These are phyloP conservation scores for Phialophora verrucosa DNA, from an alignment of 2,329 filamentous ascomycete species.

Conservation along the genomic window DNA sequence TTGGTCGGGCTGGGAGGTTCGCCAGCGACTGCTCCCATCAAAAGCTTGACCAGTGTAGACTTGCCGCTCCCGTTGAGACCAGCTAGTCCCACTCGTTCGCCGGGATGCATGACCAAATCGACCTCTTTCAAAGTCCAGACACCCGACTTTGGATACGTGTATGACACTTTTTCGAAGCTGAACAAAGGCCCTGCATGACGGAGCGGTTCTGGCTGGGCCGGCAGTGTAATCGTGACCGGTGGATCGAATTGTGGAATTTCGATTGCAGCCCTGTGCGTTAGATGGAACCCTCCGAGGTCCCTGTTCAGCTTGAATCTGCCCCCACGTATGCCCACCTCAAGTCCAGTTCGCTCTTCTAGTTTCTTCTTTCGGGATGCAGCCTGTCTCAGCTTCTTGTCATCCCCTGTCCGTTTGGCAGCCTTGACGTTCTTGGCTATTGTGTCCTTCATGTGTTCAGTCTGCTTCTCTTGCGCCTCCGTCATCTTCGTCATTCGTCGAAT, in stretches of 20 bases:
- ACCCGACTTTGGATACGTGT: slow-evolving; percentile 61
- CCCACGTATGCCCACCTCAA: slow-evolving; percentile 74
- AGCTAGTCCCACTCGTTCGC: slow-evolving; percentile 75
- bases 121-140: slow-evolving; percentile 65
- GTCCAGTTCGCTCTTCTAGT: slow-evolving; percentile 78
- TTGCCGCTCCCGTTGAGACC: slow-evolving; percentile 84
- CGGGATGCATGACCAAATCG: slow-evolving; percentile 71
- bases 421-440: slow-evolving; percentile 76
- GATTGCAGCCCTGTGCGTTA: slow-evolving; percentile 67
- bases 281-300: slow-evolving; percentile 69
- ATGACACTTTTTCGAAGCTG: slow-evolving; percentile 71
- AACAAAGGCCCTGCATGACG: slow-evolving; percentile 77
- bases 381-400: slow-evolving; percentile 85
- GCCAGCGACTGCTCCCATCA: slow-evolving; percentile 62
- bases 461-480: slow-evolving; percentile 81
- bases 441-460: slow-evolving; percentile 79
- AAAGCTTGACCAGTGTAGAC: slow-evolving; percentile 74
- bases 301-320: slow-evolving; percentile 80
- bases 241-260: slow-evolving; percentile 68
- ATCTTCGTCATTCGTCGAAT: slow-evolving; percentile 72
- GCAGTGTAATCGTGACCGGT: slow-evolving; percentile 33
- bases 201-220: slow-evolving; percentile 58
- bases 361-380: slow-evolving; percentile 85
- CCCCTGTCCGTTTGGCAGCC: slow-evolving; percentile 75
- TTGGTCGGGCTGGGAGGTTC: slow-evolving; percentile 54